Evolutionary conservation across 2,329 filamentous ascomycete species (phyloP).

Genomic region (Macrophomina pseudophaseolina): DNA sequence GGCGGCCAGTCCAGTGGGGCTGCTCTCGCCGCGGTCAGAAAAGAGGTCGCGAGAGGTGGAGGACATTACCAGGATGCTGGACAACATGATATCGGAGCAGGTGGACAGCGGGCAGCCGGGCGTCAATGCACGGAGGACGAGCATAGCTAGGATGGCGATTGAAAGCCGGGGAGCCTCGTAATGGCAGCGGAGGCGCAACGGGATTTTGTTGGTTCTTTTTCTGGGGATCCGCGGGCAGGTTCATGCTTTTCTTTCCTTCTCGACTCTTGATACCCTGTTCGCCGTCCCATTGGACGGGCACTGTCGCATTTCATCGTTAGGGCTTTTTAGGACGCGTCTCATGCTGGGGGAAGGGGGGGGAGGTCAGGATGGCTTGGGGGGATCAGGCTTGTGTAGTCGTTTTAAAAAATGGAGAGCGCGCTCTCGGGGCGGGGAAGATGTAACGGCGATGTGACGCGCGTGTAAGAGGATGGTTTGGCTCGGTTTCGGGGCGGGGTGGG

Average conservation of each 20-base stretch:
- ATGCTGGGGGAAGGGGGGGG: not conserved
- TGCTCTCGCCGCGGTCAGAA: constrained; percentile 46
- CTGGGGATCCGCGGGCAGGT: constrained; percentile 1
- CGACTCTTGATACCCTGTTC: constrained; percentile 21
- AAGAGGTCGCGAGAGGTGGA: constrained; percentile 74
- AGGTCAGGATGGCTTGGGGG: not conserved
- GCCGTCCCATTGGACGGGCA: constrained; percentile 22
- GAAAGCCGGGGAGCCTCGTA: constrained; percentile 16
- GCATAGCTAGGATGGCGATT: constrained; percentile 17
- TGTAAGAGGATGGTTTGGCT: not conserved
- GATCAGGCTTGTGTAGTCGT: constrained; percentile 12
- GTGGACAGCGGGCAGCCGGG: constrained; percentile 74
- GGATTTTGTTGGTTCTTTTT: constrained; percentile 15
- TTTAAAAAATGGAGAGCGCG: constrained; percentile 20
- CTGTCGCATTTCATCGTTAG: constrained; percentile 24
- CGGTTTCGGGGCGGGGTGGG: not conserved
- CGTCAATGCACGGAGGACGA: constrained; percentile 62
- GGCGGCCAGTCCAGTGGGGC: constrained; percentile 25
- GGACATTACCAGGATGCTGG: constrained; percentile 90
- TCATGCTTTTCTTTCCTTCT: constrained; percentile 19
- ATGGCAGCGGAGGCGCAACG: not conserved
- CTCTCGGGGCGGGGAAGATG: constrained; percentile 14
- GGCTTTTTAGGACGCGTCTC: constrained; percentile 22
- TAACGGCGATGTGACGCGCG: constrained; percentile 16
- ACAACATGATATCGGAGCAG: constrained; percentile 93